These are phyloP conservation scores for Amauroascus niger DNA, from an alignment of 2,329 filamentous ascomycete species.

Conservation along the genomic window DNA sequence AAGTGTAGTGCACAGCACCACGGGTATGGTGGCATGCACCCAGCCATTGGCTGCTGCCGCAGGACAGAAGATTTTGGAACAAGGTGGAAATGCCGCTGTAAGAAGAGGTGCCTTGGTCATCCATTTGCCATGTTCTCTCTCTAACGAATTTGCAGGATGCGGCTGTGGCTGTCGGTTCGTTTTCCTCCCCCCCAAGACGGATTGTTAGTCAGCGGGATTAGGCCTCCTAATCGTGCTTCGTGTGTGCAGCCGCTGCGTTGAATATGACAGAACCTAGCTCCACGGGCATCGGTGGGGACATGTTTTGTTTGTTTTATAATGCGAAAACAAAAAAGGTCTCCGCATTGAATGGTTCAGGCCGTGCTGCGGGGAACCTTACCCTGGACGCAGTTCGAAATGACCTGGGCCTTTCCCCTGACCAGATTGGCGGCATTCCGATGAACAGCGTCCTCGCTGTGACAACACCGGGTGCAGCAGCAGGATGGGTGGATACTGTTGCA, in stretches of 20 bases:
- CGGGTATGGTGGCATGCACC: constrained; percentile 81
- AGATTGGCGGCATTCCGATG: constrained; percentile 57
- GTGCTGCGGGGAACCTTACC: constrained; percentile 59
- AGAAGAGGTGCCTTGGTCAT: constrained; percentile 28
- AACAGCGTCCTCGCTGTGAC: constrained; percentile 71
- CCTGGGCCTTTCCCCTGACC: constrained; percentile 53
- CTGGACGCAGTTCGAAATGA: constrained; percentile 61
- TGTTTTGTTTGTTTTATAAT: constrained; percentile 92
- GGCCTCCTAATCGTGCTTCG: background rate
- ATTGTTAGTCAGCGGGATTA: background rate
- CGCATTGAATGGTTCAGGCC: constrained; percentile 88
- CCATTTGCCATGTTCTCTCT: background rate
- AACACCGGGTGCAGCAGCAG: constrained; percentile 80
- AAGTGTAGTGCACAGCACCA: constrained; percentile 86
- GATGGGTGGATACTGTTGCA: constrained; percentile 84
- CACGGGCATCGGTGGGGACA: constrained; percentile 92
- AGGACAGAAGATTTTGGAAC: constrained; percentile 71
- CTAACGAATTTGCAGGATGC: constrained; percentile 56
- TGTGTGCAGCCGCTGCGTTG: constrained; percentile 61
- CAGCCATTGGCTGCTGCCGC: constrained; percentile 85
- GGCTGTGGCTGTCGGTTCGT: constrained; percentile 77
- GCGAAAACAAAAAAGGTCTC: constrained; percentile 70
- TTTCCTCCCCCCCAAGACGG: constrained; percentile 34
- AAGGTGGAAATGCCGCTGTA: constrained; percentile 89
- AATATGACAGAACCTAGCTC: constrained; percentile 90